Conservation (phyloP, 192 early-diverging fungal species). For the Oehlia diaphana region DNA sequence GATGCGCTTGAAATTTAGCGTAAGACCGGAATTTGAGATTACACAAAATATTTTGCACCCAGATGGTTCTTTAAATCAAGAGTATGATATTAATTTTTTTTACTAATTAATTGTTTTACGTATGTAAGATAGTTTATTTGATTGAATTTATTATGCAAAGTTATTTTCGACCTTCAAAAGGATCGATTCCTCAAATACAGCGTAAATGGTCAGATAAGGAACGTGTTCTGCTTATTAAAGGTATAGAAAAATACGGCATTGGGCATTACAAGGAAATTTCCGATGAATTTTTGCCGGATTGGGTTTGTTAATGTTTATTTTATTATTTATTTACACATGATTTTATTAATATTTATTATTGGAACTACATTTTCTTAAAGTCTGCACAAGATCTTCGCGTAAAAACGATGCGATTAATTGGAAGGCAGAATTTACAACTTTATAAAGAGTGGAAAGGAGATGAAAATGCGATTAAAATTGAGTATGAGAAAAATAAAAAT, state of each 20-base stretch:
- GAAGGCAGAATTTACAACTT: slow-evolving; percentile 83
- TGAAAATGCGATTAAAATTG: slow-evolving; percentile 62
- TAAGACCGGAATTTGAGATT: slow-evolving; percentile 77
- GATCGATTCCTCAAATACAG: slow-evolving; percentile 42
- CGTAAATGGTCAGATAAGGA: slow-evolving; percentile 89
- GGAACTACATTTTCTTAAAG: slow-evolving; percentile 28
- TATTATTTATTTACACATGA: too few relatives aligned
- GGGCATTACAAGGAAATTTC: slow-evolving; percentile 89
- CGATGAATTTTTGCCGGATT: slow-evolving; percentile 70
- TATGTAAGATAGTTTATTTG: background rate
- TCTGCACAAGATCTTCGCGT: slow-evolving; percentile 79
- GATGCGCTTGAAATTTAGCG: slow-evolving; percentile 84
- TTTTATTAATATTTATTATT: slow-evolving; percentile 1
- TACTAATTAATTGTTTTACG: slow-evolving; percentile 11
- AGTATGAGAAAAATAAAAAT: slow-evolving; percentile 80
- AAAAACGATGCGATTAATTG: slow-evolving; percentile 81
- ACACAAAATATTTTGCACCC: slow-evolving; percentile 82
- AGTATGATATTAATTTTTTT: slow-evolving; percentile 43
- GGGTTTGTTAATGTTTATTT: slow-evolving; percentile 51
- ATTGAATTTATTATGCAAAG: slow-evolving; percentile 36
- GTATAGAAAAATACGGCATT: slow-evolving; percentile 82
- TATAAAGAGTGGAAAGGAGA: slow-evolving; percentile 86
- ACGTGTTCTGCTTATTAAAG: slow-evolving; percentile 68
- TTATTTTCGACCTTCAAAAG: slow-evolving; percentile 78
- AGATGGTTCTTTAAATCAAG: slow-evolving; percentile 87